Conservation (phyloP, 2,329 filamentous ascomycete species). For the Pseudogymnoascus sp. region DNA sequence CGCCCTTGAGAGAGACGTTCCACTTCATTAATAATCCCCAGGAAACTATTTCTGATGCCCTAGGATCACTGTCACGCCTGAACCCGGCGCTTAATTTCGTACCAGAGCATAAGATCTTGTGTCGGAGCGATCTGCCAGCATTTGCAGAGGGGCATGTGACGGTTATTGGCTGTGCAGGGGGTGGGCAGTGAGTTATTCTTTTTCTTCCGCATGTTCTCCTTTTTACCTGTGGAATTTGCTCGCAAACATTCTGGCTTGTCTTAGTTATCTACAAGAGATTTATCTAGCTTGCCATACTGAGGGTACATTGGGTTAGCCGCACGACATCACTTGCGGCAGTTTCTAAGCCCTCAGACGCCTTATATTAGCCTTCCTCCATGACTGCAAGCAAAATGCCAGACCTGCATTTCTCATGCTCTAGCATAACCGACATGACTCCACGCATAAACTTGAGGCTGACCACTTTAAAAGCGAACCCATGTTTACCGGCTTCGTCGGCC, state of each 20-base stretch:
- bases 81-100: constrained; percentile 21
- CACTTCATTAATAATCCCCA: constrained; percentile 15
- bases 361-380: not conserved
- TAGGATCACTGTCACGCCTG: constrained; percentile 20
- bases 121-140: constrained; percentile 21
- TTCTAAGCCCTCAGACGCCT: not conserved
- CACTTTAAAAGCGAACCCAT: constrained; percentile 4
- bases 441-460: not conserved
- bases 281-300: not conserved
- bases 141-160: constrained; percentile 25
- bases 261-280: not conserved
- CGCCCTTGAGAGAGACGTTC: constrained; percentile 20
- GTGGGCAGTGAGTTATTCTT: constrained; percentile 21
- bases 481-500: constrained; percentile 12
- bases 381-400: not conserved
- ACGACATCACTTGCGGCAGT: not conserved
- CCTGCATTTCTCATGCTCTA: not conserved
- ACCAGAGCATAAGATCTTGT: constrained; percentile 22
- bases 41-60: constrained; percentile 23
- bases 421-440: not conserved
- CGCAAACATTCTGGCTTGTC: not conserved
- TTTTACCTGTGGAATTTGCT: not conserved
- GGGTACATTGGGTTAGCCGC: not conserved
- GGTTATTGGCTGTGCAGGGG: constrained; percentile 24
- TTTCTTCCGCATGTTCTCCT: not conserved